Conservation (phyloP, 441 rosid genomes). For the Eutrema salsugineum region DNA sequence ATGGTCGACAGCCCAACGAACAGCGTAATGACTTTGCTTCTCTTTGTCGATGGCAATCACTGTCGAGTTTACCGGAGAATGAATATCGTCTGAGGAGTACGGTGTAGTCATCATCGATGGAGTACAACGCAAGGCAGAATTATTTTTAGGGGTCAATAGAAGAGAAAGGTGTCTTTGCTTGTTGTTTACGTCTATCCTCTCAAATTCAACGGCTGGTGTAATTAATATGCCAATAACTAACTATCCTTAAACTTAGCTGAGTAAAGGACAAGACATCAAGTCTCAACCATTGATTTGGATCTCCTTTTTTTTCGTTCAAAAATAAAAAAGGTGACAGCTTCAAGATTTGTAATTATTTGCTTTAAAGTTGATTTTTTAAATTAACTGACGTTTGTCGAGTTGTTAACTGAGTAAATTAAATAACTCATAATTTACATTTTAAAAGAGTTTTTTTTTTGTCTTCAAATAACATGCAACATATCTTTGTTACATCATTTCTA, state of each 20-base stretch:
- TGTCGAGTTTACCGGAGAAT: slow-evolving; percentile 33
- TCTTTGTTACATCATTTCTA: background rate
- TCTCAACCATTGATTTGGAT: background rate
- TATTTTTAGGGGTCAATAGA: background rate
- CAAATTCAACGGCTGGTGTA: background rate
- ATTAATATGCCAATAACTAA: background rate
- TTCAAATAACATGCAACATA: background rate
- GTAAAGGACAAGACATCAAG: background rate
- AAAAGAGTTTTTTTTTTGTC: background rate
- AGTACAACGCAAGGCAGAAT: background rate
- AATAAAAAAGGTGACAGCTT: too few species aligned
- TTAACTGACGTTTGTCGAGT: background rate
- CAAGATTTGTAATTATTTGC: background rate
- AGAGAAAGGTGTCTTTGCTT: background rate
- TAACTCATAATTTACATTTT: background rate
- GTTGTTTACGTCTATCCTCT: background rate
- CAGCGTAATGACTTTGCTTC: slow-evolving; percentile 65
- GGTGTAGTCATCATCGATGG: slow-evolving; percentile 30
- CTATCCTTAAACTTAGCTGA: slow-evolving; percentile 4
- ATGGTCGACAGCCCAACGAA: slow-evolving; percentile 74
- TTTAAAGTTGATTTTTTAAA: too few species aligned
- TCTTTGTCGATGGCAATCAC: slow-evolving; percentile 67
- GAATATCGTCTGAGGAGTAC: slow-evolving; percentile 20
- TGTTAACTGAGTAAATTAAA: background rate
- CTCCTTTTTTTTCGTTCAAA: background rate